Percentiles rank a stretch among this genome's conserved stretches.
Evolutionary conservation across 2,329 filamentous ascomycete species (phyloP).

Genomic region (Aspergillus neoniger): DNA sequence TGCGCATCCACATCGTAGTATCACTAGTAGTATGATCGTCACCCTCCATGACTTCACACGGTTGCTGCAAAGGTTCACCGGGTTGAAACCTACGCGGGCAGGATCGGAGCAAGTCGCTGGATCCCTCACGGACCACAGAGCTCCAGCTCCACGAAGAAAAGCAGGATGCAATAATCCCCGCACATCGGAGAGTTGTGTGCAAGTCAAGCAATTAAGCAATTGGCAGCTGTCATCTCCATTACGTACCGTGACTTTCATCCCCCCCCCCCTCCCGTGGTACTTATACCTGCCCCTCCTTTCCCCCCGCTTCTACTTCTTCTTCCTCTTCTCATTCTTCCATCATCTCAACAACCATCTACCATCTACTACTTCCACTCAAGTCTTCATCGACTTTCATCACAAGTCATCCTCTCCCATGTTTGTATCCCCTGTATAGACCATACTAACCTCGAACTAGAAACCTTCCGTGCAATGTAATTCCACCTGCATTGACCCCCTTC

Average conservation of each 20-base stretch:
- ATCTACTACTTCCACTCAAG: neutral
- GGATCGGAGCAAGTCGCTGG: slow-evolving; percentile 6
- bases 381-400: slow-evolving; percentile 17
- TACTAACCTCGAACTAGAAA: slow-evolving; percentile 18
- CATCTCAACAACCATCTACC: slow-evolving; percentile 5
- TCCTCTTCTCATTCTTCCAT: neutral
- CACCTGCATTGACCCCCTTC: slow-evolving; percentile 12
- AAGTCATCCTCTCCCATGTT: slow-evolving; percentile 23
- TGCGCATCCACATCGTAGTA: too few relatives aligned
- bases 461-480: slow-evolving; percentile 27
- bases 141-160: neutral
- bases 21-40: neutral
- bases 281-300: slow-evolving; percentile 30
- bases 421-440: neutral
- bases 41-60: slow-evolving; percentile 12
- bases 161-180: too few relatives aligned
- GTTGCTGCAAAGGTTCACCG: slow-evolving; percentile 11
- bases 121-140: neutral
- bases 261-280: slow-evolving; percentile 36
- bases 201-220: too few relatives aligned
- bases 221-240: neutral
- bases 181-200: too few relatives aligned
- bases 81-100: slow-evolving; percentile 10
- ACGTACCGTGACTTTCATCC: neutral
- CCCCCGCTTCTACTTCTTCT: slow-evolving; percentile 16